phyloP scores from a whole-genome alignment of 2,329 filamentous ascomycete genomes.

The Akanthomyces dipterigenus region DNA sequence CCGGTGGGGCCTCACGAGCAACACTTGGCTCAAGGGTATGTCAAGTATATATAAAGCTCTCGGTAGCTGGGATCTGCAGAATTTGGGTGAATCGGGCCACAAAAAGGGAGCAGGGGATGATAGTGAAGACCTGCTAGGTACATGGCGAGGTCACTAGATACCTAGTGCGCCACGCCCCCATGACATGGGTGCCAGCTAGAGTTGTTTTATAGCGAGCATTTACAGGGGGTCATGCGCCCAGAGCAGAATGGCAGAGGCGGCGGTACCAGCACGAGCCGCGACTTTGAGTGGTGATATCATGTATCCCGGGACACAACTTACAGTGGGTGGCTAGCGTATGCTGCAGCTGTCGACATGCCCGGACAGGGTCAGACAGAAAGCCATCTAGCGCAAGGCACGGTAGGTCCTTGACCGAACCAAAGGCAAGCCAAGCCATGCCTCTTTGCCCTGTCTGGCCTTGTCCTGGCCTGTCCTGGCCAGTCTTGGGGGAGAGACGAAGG shows the following conservation, averaged over 20 bases:
- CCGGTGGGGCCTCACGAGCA: slow-evolving; percentile 29
- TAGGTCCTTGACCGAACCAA: not conserved
- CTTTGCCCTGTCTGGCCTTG: not conserved
- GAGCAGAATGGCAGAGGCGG: not conserved
- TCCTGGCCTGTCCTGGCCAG: not conserved
- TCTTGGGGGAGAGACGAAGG: slow-evolving; percentile 1
- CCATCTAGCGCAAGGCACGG: not conserved
- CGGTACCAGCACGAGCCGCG: not conserved
- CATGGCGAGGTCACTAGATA: slow-evolving; percentile 17
- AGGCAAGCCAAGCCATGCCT: not conserved
- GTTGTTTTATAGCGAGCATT: not conserved
- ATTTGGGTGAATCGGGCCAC: not conserved
- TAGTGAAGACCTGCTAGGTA: slow-evolving; percentile 22
- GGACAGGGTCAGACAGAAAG: not conserved
- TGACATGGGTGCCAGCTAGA: not conserved
- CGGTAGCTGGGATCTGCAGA: slow-evolving; percentile 12
- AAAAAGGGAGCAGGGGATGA: slow-evolving; percentile 10
- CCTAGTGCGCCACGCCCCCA: slow-evolving; percentile 27
- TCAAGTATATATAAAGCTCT: slow-evolving; percentile 27
- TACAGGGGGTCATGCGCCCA: slow-evolving; percentile 2
- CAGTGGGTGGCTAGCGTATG: not conserved
- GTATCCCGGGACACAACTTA: not conserved
- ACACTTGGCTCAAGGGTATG: slow-evolving; percentile 25
- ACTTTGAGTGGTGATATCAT: not conserved
- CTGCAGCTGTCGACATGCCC: not conserved